Evolutionary conservation across 208 protist genomes (phyloP).

Genomic region (Leishmania braziliensis): DNA sequence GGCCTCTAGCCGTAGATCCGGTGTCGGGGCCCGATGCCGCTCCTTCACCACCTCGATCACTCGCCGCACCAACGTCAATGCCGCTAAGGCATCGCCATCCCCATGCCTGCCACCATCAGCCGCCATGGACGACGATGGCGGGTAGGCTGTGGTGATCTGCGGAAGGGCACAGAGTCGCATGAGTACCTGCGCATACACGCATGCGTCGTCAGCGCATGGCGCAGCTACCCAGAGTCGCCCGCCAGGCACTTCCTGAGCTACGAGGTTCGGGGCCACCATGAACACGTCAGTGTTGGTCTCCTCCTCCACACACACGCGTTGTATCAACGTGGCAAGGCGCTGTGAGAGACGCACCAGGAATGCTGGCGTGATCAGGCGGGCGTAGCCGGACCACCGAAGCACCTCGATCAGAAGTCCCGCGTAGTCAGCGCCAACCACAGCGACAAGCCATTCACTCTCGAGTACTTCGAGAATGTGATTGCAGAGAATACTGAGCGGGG

Average conservation of each 20-base stretch:
- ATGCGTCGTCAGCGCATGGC: slow-evolving; percentile 29
- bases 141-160: slow-evolving; percentile 27
- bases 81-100: background rate
- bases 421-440: slow-evolving; percentile 68
- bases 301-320: slow-evolving; percentile 25
- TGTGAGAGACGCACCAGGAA: slow-evolving; percentile 43
- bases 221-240: slow-evolving; percentile 20
- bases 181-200: slow-evolving; percentile 27
- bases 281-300: background rate
- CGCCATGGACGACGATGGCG: slow-evolving; percentile 6
- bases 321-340: slow-evolving; percentile 47
- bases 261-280: slow-evolving; percentile 7
- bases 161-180: slow-evolving; percentile 22
- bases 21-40: slow-evolving; percentile 51
- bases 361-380: slow-evolving; percentile 37
- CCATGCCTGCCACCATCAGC: background rate
- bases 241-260: slow-evolving; percentile 15
- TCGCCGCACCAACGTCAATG: slow-evolving; percentile 16
- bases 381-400: slow-evolving; percentile 55
- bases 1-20: slow-evolving; percentile 54
- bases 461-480: slow-evolving; percentile 77
- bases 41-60: slow-evolving; percentile 30
- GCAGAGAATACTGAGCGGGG: slow-evolving; percentile 49
- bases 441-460: slow-evolving; percentile 53
- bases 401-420: slow-evolving; percentile 50